Base-by-base conservation (phyloP, 2,329 filamentous ascomycete genomes). In the Furcasterigmium sp. region DNA sequence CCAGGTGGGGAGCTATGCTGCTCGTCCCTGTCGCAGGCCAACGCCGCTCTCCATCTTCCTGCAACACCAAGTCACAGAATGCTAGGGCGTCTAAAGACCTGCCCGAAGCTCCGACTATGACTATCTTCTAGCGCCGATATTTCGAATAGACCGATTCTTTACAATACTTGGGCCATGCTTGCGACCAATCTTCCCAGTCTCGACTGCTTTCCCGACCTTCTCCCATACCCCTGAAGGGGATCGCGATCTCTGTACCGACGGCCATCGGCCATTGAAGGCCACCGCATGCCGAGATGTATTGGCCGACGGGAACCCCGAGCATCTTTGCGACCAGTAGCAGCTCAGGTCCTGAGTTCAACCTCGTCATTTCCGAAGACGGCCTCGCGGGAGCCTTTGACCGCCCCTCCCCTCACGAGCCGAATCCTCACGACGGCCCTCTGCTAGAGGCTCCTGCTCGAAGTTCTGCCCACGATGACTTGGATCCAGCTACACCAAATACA, bases 271-370 rank as follows among this genome's bases (percentile, higher is more conserved):
- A 44, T 44, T 44, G 26, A 45, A 37, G 38, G 39, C 39, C 37
- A 20, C 39, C 6, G n/a, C 26, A 28, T 47, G 48, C 46, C 60
- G 73, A 69, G 74, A 94, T 93, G 88, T 94, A 94, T 76, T 94
- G 88, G 88, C 88, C 88, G 59, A 80, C 90, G 64, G 87, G 86
- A 64, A 87, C 87, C 62, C 87, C 88, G 60, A 82, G 84, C 63
- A 82, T 91, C 63, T 91, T 88, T 71, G 84, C 87, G 59, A 85
- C 85, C 55, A 86, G 76, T 69, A 87, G 80, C 67, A 78, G 76
- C 58, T 74, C 75, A 61, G 65, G 72, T 53, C 64, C 72, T 43
- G 63, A 67, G 44, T 63, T 72, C 52, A 73, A 69, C 48, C 60
- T 73, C 45, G 67, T 75, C 49, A 65, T 79, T 48, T 78, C 75